phyloP scores from a whole-genome alignment of 306 rosid genomes.

The Cucurbita moschata region DNA sequence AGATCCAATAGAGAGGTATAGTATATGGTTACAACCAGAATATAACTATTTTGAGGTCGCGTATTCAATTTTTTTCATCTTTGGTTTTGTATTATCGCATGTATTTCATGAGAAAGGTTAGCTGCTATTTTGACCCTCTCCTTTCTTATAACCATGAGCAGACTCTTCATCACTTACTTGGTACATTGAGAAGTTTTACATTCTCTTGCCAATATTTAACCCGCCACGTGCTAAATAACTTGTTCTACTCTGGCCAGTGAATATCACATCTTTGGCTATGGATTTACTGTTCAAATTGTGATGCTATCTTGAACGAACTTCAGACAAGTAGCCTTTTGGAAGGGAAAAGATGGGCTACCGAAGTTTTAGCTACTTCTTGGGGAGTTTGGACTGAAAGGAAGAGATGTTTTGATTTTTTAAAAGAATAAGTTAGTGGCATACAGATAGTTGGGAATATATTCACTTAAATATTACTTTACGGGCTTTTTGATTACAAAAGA shows the following conservation, averaged over 20 bases:
- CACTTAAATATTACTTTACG: background rate
- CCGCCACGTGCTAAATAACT: background rate
- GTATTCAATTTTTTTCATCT: background rate
- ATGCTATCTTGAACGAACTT: background rate
- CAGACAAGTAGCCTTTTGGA: background rate
- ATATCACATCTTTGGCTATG: background rate
- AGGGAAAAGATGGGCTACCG: background rate
- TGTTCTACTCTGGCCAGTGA: background rate
- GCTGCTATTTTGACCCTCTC: background rate
- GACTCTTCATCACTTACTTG: background rate
- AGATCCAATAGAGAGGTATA: conserved; percentile 83
- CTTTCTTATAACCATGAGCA: background rate
- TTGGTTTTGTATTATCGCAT: background rate
- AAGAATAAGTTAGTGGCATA: background rate
- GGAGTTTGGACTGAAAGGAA: background rate
- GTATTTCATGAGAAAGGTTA: background rate
- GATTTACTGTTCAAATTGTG: background rate
- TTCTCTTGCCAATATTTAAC: background rate
- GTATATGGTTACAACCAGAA: conserved; percentile 1
- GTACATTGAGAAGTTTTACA: background rate
- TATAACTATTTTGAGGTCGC: background rate
- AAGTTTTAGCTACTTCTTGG: background rate
- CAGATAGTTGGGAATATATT: background rate
- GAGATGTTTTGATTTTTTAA: background rate
- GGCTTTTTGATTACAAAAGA: background rate